Base-by-base conservation (phyloP, 768 basidiomycete genomes). In the Calocybe indica region DNA sequence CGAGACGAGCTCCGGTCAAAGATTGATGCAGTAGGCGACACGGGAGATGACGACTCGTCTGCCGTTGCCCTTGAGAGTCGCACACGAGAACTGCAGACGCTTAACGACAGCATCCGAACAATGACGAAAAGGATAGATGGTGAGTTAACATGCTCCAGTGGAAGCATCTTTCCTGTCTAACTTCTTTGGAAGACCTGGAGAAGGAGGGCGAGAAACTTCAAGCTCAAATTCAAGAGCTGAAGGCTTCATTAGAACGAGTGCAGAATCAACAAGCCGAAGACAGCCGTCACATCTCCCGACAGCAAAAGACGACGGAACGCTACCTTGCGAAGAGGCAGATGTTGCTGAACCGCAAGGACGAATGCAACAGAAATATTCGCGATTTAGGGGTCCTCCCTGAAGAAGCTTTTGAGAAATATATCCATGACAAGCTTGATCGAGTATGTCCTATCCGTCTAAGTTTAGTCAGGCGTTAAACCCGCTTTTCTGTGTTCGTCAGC, bases 391-490 rank as follows among this genome's bases (percentile, higher is more conserved):
- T 97, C 0, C 67, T 98, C 11, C 96, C 96, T 0, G 94, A 97
- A 66, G 95, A 98, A 64, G 96, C 96, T 0, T 98, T 94, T 57
- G 85, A 91, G 61, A 97, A 97, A 66, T 95, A 97, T 60, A 87
- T 85, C 7, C 82, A 76, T 41, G 88, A 90, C 54, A 85, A 88
- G 59, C 76, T 89, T n/a, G 92, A 97, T 57, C 76, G 83, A 65
- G 94, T 94, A 44, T 40, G 85, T 67, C 28, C 12, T 37, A 44
- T 33, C 44, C 42, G 14, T 51, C 11, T 2, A 7, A 7, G 12
- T 7, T 22, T 14, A 31, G 34, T 6, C 12, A 11, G 31, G 7
- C 11, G 12, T 29, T 15, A 15, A 12, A 33, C 14, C 38, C 32
- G 40, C 5, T 2, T 35, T 52, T n/a, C 5, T 56, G 11, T 42